Evolutionary conservation across 2,329 filamentous ascomycete species (phyloP).

Genomic region (Dryadomyces sulphureus): DNA sequence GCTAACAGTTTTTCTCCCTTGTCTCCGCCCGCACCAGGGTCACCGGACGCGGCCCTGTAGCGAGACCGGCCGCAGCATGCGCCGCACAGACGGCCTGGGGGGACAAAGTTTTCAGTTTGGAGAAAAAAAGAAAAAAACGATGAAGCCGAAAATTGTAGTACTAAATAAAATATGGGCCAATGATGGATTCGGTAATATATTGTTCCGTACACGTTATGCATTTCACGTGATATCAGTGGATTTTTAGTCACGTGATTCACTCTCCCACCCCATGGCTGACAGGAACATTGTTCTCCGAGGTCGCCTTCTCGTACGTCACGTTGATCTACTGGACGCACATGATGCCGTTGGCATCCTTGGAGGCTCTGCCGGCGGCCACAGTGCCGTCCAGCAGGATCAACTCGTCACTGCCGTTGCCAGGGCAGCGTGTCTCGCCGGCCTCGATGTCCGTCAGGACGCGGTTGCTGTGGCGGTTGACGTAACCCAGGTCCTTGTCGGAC

Average conservation of each 20-base stretch:
- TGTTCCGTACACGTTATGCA: no score
- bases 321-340: not conserved
- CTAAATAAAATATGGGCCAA: not conserved
- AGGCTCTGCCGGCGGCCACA: not conserved
- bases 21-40: not conserved
- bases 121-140: slow-evolving; percentile 24
- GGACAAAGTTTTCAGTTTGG: slow-evolving; percentile 31
- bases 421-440: not conserved
- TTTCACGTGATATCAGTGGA: no score
- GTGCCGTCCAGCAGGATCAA: not conserved
- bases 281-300: not conserved
- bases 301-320: not conserved
- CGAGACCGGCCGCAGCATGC: not conserved
- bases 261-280: not conserved
- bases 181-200: no score
- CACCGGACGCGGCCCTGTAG: slow-evolving; percentile 10
- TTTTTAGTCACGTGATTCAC: no score
- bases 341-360: not conserved
- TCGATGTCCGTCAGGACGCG: not conserved
- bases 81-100: no score
- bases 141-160: not conserved
- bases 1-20: slow-evolving; percentile 4
- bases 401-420: not conserved
- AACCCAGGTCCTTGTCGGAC: not conserved
- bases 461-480: not conserved